Percentiles rank a stretch among this genome's conserved stretches.
Evolutionary conservation across 345 rosid species (phyloP).

Genomic region (Sapria himalayana): DNA sequence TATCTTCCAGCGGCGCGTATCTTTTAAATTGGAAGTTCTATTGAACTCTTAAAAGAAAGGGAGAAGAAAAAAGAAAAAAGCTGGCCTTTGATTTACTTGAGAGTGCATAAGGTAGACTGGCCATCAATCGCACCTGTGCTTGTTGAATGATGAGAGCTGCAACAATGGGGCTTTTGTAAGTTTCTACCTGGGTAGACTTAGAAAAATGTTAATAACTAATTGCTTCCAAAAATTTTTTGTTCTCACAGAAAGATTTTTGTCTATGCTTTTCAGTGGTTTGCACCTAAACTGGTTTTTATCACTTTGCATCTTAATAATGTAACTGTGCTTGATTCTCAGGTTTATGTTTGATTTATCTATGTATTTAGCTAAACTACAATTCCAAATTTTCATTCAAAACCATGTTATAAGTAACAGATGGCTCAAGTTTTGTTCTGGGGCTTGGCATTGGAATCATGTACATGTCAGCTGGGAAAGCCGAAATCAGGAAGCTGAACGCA

Average conservation of each 20-base stretch:
- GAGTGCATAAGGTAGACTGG: too few relatives aligned
- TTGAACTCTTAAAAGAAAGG: too few relatives aligned
- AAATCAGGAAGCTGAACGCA: slow-evolving; percentile 35
- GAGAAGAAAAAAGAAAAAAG: too few relatives aligned
- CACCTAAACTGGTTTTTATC: neutral
- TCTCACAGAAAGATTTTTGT: neutral
- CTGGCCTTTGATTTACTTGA: too few relatives aligned
- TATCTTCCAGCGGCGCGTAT: too few relatives aligned
- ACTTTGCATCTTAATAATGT: neutral
- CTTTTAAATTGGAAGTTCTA: too few relatives aligned
- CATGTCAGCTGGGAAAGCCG: slow-evolving; percentile 52
- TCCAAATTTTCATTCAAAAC: neutral
- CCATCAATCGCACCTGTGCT: too few relatives aligned
- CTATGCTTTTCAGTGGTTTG: neutral
- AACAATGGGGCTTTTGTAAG: too few relatives aligned
- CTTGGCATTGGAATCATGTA: slow-evolving; percentile 61
- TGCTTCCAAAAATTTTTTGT: too few relatives aligned
- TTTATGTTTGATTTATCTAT: neutral
- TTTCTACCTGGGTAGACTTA: too few relatives aligned
- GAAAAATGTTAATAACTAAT: too few relatives aligned
- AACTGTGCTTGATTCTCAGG: neutral
- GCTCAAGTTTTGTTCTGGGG: slow-evolving; percentile 33
- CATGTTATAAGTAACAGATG: slow-evolving; percentile 17
- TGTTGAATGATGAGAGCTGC: too few relatives aligned
- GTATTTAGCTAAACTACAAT: neutral